Evolutionary conservation across 257 asterid species (phyloP), one percentile per base, ranked within the genome.

Genomic region (Fraxinus cuspidata): DNA sequence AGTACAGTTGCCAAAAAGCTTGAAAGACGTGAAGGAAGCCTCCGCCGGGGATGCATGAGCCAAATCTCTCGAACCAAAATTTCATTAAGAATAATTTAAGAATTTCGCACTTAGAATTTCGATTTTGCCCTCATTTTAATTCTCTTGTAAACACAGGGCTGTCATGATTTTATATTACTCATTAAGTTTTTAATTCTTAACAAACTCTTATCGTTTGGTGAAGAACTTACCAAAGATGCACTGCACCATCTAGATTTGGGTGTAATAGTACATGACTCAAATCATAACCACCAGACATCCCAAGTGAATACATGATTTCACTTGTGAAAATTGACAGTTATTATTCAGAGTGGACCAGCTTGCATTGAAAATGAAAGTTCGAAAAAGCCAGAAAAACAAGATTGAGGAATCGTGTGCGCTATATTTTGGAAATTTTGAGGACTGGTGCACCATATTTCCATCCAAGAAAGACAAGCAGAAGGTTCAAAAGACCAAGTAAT

Each of bases 401-500:
- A 53, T n/a, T n/a, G 23, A 53, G 2, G 11, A n/a, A 0, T 53
- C 3, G 12, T 19, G 64, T 7, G 27, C 27, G 27, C 27, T 53
- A 19, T 18, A 53, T 19, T 53, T 18, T n/a, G 27, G 64, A 53
- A 53, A 53, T 53, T 5, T 53, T 18, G 27, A 25, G 64, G 27
- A 63, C 31, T 12, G 15, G 3, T 7, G 32, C 34, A 63, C 16
- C 69, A 25, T 3, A 58, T 23, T 63, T 27, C 7, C 18, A 77
- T 72, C 81, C 64, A 63, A 79, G 49, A 76, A 80, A 72, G 85
- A 80, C 76, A 47, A 79, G 63, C 10, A 28, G 44, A 44, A 49
- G 47, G 47, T 47, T 83, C 79, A 74, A 81, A 77, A 71, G 85
- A 78, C 66, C 78, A 47, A 63, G 68, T 23, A 74, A 72, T 60